Base-by-base conservation (phyloP, 768 basidiomycete genomes). In the Wakefieldia striispora region DNA sequence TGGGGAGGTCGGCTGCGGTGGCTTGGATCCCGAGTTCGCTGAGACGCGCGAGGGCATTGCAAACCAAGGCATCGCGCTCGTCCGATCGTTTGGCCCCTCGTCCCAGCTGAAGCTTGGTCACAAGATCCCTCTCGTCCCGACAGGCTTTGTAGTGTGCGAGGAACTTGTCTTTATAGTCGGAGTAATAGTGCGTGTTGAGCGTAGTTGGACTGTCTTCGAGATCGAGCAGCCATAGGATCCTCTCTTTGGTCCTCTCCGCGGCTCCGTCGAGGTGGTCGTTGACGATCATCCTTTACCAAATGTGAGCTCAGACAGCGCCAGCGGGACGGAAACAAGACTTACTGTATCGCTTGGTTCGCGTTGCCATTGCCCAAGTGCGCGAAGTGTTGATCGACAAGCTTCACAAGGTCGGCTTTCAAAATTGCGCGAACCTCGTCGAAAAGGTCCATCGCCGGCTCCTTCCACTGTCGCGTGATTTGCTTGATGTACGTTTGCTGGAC, bases 201-300 rank as follows among this genome's bases (percentile, higher is more conserved):
- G 82, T 80, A 14, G 73, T 75, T 0, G 82, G 80, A 0, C 63
- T 63, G 14, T 55, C 47, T 51, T 86, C 82, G 12, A 84, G 63
- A 1, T 63, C 58, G 11, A 81, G 63, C 4, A 83, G 65, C 78
- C 80, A 82, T 0, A 64, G 48, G 8, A 86, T 68, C 38, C 65
- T 72, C 16, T 65, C 59, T 31, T 75, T 66, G 0, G 81, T 70
- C 4, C 56, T 60, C 1, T 69, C 60, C 8, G 72, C 67, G 21
- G 77, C 75, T 6, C 67, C 53, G 17, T 75, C 72, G 31, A 86
- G 63, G 52, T 83, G 77, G 1, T 80, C 75, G 8, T 75, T 63
- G 3, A 86, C 61, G 24, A 81, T 66, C 26, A 73, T 59, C n/a
- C 83, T 84, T 49, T 27, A 6, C 2, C 11, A 1, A 16, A 4